Evolutionary conservation across 176 grass and related monocot species (phyloP).

Genomic region (Triticum monococcum): DNA sequence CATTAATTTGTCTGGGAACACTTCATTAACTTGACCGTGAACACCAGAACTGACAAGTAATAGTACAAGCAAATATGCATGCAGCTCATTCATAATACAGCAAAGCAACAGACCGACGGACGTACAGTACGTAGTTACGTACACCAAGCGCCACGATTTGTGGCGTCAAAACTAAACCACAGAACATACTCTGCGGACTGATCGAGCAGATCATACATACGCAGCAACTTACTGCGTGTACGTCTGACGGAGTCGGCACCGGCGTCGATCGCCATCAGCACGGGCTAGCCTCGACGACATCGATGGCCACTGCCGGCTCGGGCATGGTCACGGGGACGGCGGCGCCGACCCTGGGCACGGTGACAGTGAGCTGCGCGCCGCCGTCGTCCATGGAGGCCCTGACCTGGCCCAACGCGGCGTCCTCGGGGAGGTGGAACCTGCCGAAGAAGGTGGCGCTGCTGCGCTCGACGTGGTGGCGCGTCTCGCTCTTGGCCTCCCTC

Average conservation of each 20-base stretch:
- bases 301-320: conserved; percentile 12
- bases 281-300: not conserved
- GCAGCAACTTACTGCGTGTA: not conserved
- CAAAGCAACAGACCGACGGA: too few species aligned
- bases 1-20: too few species aligned
- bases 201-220: not conserved
- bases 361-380: conserved; percentile 49
- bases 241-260: not conserved
- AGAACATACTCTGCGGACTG: too few species aligned
- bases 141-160: too few species aligned
- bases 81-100: too few species aligned
- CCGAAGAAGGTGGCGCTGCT: conserved; percentile 57
- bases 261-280: conserved; percentile 2
- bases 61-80: not conserved
- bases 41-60: not conserved
- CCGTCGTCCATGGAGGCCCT: conserved; percentile 68
- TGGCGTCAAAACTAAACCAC: too few species aligned
- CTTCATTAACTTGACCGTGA: not conserved
- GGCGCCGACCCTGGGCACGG: conserved; percentile 51
- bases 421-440: conserved; percentile 54
- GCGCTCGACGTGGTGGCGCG: conserved; percentile 50
- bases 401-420: conserved; percentile 56
- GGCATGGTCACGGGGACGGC: not conserved
- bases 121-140: too few species aligned
- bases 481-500: conserved; percentile 35